phyloP scores from a whole-genome alignment of 306 rosid genomes.

The Acacia confusa region DNA sequence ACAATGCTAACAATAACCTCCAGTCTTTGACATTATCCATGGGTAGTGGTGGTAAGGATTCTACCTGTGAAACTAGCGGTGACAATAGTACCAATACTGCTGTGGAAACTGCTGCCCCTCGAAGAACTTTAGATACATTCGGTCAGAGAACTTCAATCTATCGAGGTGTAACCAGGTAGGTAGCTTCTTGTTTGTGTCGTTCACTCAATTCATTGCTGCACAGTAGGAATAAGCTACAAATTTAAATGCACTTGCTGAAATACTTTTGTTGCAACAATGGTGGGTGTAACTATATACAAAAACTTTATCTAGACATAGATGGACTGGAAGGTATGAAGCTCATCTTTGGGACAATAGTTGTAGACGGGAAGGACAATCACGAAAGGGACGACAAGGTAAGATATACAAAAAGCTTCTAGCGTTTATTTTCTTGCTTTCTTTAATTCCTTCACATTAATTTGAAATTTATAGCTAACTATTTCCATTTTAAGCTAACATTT shows the following conservation, averaged over 20 bases:
- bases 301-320: slow-evolving; percentile 69
- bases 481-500: neutral
- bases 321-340: slow-evolving; percentile 99
- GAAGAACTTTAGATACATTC: slow-evolving; percentile 83
- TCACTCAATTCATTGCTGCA: neutral
- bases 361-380: slow-evolving; percentile 98
- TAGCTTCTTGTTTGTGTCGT: too few species aligned
- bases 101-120: slow-evolving; percentile 66
- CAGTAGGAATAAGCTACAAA: neutral
- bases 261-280: neutral
- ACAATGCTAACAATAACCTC: slow-evolving; percentile 48
- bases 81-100: slow-evolving; percentile 47
- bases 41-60: slow-evolving; percentile 89
- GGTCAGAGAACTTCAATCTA: slow-evolving; percentile 98
- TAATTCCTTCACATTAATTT: neutral
- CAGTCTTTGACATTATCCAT: slow-evolving; percentile 86
- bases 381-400: slow-evolving; percentile 98
- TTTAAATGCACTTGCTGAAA: neutral
- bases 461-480: neutral
- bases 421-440: neutral
- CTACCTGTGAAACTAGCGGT: slow-evolving; percentile 68
- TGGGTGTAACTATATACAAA: neutral
- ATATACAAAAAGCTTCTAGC: neutral
- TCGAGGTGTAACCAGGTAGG: slow-evolving; percentile 97
- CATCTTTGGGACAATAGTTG: slow-evolving; percentile 99